Percentiles rank a stretch among this genome's conserved stretches.
Conservation (phyloP, 805 yeast genomes). For the Candida succiphila region DNA sequence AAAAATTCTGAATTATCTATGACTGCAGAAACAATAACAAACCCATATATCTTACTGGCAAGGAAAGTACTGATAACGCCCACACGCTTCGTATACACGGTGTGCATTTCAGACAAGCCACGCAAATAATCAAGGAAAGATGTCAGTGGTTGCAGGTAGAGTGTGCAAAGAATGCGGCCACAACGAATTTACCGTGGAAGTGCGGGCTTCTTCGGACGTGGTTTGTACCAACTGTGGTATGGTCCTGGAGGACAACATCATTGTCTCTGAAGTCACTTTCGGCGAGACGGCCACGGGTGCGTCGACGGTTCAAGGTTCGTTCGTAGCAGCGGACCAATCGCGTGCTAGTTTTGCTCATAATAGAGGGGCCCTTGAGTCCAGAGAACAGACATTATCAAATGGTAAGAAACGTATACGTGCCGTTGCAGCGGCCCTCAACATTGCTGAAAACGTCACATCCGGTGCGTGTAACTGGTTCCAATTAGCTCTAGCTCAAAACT, state of each 20-base stretch:
- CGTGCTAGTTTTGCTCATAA: slow-evolving; percentile 64
- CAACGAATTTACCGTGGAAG: slow-evolving; percentile 42
- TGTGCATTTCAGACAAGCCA: no score
- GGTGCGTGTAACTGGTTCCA: slow-evolving; percentile 87
- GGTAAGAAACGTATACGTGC: slow-evolving; percentile 73
- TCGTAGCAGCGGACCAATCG: slow-evolving; percentile 79
- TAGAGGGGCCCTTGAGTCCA: slow-evolving; percentile 68
- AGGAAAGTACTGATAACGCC: no score
- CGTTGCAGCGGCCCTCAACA: slow-evolving; percentile 67
- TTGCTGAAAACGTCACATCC: slow-evolving; percentile 79
- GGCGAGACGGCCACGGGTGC: slow-evolving; percentile 92
- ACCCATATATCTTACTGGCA: no score
- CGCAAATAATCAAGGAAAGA: no score
- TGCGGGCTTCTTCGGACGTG: slow-evolving; percentile 56
- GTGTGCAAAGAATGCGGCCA: slow-evolving; percentile 43
- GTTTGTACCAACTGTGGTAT: slow-evolving; percentile 80
- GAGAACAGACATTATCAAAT: slow-evolving; percentile 82
- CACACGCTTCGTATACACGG: no score
- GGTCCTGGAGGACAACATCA: slow-evolving; percentile 85
- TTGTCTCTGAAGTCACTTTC: slow-evolving; percentile 91
- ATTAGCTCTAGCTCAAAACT: slow-evolving; percentile 75
- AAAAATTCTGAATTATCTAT: no score
- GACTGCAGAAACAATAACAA: no score
- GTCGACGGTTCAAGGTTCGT: slow-evolving; percentile 91
- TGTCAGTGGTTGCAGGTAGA: no score